Percentiles rank a stretch among this genome's conserved stretches.
phyloP scores from a whole-genome alignment of 2,329 filamentous ascomycete species.

The Ceratocystis lukuohia region DNA sequence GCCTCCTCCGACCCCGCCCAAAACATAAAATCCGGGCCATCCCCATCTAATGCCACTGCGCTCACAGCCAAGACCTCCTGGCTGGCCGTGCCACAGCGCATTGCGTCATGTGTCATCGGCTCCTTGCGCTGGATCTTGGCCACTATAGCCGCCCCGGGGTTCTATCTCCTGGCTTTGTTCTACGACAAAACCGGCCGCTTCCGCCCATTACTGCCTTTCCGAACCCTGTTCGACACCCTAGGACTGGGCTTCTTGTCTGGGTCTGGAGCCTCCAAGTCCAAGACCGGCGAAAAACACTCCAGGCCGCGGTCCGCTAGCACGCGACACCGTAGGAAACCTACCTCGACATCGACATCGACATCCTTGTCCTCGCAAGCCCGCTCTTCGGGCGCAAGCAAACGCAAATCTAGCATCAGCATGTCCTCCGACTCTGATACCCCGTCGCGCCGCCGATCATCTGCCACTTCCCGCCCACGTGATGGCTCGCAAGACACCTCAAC shows the following conservation, averaged over 20 bases:
- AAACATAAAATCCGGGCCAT: slow-evolving; percentile 29
- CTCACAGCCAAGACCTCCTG: slow-evolving; percentile 26
- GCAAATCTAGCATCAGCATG: slow-evolving; percentile 12
- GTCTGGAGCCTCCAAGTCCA: not conserved
- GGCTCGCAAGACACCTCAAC: slow-evolving; percentile 7
- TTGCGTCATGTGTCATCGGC: slow-evolving; percentile 59
- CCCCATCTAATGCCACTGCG: slow-evolving; percentile 19
- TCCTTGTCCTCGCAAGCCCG: slow-evolving; percentile 28
- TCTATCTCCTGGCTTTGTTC: slow-evolving; percentile 72
- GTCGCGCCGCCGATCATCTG: slow-evolving; percentile 7
- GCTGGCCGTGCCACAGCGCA: slow-evolving; percentile 49
- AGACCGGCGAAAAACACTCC: slow-evolving; percentile 3
- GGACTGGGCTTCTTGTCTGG: slow-evolving; percentile 1
- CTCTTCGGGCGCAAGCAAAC: slow-evolving; percentile 42
- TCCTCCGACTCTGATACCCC: slow-evolving; percentile 17
- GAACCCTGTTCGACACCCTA: slow-evolving; percentile 40
- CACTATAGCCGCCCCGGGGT: slow-evolving; percentile 63
- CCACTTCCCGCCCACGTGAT: slow-evolving; percentile 40
- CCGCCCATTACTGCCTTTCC: slow-evolving; percentile 60
- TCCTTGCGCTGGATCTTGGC: slow-evolving; percentile 67
- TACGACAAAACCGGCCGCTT: slow-evolving; percentile 70
- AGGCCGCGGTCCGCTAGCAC: not conserved
- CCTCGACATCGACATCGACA: not conserved
- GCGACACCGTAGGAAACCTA: slow-evolving; percentile 11
- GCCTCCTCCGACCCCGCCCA: slow-evolving; percentile 50